Evolutionary conservation across 441 rosid species (phyloP).

Genomic region (Pelargonium cotyledonis): DNA sequence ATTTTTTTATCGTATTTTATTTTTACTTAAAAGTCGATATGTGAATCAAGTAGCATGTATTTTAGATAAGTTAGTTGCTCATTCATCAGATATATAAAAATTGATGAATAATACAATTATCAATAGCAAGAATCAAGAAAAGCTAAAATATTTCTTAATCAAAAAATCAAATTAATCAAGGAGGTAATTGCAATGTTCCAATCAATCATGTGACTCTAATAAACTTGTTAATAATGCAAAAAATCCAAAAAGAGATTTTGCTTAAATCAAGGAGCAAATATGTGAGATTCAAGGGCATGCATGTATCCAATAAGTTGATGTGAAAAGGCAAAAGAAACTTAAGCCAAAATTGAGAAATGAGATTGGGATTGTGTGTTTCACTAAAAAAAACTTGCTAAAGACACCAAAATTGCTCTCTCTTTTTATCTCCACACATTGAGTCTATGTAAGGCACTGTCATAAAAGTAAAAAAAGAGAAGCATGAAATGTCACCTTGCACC

Average conservation of each 20-base stretch:
- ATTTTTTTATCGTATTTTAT: too few relatives aligned
- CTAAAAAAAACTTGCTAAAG: neutral
- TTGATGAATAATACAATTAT: too few relatives aligned
- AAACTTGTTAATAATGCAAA: neutral
- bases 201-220: neutral
- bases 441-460: neutral
- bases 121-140: neutral
- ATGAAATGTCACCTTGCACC: slow-evolving; percentile 4
- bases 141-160: too few relatives aligned
- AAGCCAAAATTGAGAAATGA: neutral
- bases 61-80: too few relatives aligned
- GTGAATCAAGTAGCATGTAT: too few relatives aligned
- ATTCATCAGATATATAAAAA: too few relatives aligned
- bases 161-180: neutral
- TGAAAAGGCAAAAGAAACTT: neutral
- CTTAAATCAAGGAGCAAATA: neutral
- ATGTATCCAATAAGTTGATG: neutral
- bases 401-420: neutral
- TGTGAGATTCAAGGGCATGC: neutral
- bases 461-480: slow-evolving; percentile 2
- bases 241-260: neutral
- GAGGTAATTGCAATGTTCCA: neutral
- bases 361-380: neutral
- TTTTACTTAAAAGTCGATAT: too few relatives aligned
- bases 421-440: neutral